A percentile compares a stretch with the other conserved stretches of the same genome.
Conservation (phyloP, 176 grass and related monocot species). For the Raddia distichophylla region DNA sequence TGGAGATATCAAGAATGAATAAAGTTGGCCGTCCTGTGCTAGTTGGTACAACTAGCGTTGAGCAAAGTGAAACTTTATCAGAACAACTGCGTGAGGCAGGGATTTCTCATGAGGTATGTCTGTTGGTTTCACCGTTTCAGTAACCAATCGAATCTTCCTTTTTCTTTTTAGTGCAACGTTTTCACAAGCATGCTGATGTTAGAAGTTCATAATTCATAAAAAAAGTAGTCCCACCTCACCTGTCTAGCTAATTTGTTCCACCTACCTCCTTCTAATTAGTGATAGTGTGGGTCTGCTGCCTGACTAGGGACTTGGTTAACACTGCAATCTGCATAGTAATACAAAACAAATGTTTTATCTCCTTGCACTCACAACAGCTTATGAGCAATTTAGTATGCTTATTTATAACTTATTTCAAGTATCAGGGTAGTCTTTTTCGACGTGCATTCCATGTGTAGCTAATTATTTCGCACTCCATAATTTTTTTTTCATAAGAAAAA, state of each 20-base stretch:
- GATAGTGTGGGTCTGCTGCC: no score
- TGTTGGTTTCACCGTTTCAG: slow-evolving; percentile 23
- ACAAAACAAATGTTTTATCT: slow-evolving; percentile 11
- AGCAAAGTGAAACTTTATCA: slow-evolving; percentile 88
- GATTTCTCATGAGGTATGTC: slow-evolving; percentile 83
- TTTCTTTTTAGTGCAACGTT: slow-evolving; percentile 20
- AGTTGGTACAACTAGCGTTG: slow-evolving; percentile 98
- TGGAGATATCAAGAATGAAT: slow-evolving; percentile 98
- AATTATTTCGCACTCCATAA: not conserved
- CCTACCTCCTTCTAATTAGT: no score
- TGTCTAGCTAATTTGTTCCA: no score
- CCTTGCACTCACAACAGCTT: not conserved
- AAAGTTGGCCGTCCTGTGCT: slow-evolving; percentile 91
- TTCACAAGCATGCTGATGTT: not conserved
- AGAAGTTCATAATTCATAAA: not conserved
- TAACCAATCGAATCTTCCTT: not conserved
- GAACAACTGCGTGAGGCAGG: slow-evolving; percentile 81
- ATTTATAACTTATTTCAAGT: not conserved
- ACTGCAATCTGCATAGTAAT: slow-evolving; percentile 9
- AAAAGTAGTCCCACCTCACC: no score
- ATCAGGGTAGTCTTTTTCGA: not conserved
- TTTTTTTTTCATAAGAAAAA: not conserved
- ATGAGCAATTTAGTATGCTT: not conserved
- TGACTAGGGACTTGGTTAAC: no score
- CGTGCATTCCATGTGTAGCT: not conserved